These are phyloP conservation scores for Fusarium cyanostomum DNA, from an alignment of 2,329 filamentous ascomycete genomes.

Conservation along the genomic window DNA sequence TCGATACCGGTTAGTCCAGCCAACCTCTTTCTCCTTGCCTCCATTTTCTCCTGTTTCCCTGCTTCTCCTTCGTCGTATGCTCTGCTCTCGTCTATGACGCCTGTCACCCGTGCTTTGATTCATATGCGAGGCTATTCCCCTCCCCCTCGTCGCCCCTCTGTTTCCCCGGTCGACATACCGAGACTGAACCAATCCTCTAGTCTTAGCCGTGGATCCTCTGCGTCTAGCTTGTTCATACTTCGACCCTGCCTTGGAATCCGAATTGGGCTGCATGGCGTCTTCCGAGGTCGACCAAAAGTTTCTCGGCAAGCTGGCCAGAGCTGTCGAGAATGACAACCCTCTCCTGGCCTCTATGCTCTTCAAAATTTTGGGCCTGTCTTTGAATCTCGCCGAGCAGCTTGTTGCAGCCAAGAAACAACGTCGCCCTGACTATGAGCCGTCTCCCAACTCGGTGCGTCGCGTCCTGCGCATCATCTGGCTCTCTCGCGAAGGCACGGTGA, in stretches of 20 bases:
- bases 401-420: slow-evolving; percentile 84
- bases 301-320: slow-evolving; percentile 85
- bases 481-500: slow-evolving; percentile 86
- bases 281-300: slow-evolving; percentile 98
- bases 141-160: slow-evolving; percentile 26
- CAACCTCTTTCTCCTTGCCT: slow-evolving; percentile 39
- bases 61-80: slow-evolving; percentile 36
- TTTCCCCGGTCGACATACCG: slow-evolving; percentile 32
- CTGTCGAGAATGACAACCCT: slow-evolving; percentile 79
- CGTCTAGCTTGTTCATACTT: slow-evolving; percentile 26
- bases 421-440: slow-evolving; percentile 79
- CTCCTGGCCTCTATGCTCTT: slow-evolving; percentile 85
- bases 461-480: slow-evolving; percentile 95
- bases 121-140: slow-evolving; percentile 43
- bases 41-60: slow-evolving; percentile 34
- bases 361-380: slow-evolving; percentile 89
- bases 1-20: slow-evolving; percentile 39
- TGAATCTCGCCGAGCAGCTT: slow-evolving; percentile 86
- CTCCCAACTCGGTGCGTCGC: slow-evolving; percentile 82
- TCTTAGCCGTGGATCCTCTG: slow-evolving; percentile 29
- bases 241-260: slow-evolving; percentile 10
- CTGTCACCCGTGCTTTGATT: slow-evolving; percentile 42
- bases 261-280: slow-evolving; percentile 77
- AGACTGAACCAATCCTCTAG: slow-evolving; percentile 37
- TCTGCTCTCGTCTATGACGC: slow-evolving; percentile 27